Evolutionary conservation across 345 rosid genomes (phyloP).

Genomic region (Hevea brasiliensis): DNA sequence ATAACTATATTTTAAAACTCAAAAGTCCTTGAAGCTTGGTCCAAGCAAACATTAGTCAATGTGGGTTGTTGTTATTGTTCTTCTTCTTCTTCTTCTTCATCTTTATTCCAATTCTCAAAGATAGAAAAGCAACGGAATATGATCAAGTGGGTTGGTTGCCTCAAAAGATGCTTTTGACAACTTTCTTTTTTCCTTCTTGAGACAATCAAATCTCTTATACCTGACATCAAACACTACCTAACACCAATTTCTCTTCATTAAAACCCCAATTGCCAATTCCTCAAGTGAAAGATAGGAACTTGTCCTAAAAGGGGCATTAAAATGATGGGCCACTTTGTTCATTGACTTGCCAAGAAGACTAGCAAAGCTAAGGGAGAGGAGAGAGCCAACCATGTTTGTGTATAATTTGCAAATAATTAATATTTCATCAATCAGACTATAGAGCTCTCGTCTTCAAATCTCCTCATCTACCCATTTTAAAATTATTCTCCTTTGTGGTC

Average conservation of each 20-base stretch:
- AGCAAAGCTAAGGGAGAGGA: too few relatives aligned
- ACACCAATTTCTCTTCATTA: not conserved
- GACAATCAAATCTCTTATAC: constrained; percentile 2
- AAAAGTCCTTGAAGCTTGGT: not conserved
- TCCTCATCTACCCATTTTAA: too few relatives aligned
- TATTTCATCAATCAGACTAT: too few relatives aligned
- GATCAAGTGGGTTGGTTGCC: not conserved
- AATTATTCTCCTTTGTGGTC: too few relatives aligned
- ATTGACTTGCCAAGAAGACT: too few relatives aligned
- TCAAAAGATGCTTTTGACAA: constrained; percentile 3
- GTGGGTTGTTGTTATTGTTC: constrained; percentile 16
- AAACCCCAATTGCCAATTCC: too few relatives aligned
- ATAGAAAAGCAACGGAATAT: not conserved
- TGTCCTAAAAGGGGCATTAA: too few relatives aligned
- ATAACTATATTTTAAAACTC: not conserved
- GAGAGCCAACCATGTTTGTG: too few relatives aligned
- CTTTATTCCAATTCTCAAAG: not conserved
- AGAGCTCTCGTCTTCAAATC: too few relatives aligned
- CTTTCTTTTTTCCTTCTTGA: not conserved
- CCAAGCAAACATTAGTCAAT: constrained; percentile 15
- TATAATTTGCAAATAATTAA: too few relatives aligned
- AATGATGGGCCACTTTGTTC: too few relatives aligned
- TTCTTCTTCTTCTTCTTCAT: not conserved
- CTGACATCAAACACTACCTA: constrained; percentile 12
- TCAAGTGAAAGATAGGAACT: too few relatives aligned